Evolutionary conservation across 225 moss, liverwort and hornwort species (phyloP), one percentile per base, ranked within the genome.

Genomic region (Physcomitrellopsis africana): DNA sequence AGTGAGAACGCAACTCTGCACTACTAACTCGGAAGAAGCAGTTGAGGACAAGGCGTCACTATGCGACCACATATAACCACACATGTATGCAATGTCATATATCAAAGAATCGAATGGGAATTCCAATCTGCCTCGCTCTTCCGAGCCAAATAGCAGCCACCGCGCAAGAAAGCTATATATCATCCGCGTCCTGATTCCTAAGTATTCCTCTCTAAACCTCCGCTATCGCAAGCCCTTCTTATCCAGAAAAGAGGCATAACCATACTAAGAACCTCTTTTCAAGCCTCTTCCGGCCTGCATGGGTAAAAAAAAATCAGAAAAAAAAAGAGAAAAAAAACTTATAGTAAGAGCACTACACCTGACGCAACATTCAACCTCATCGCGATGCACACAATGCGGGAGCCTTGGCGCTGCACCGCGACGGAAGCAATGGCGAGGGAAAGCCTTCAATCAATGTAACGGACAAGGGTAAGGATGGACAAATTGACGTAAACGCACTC

Each of bases 341-440:
- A 15, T n/a, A 7, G n/a, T 13, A 41, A 49, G 37, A 77, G 65
- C 57, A 52, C 58, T 17, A 45, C 73, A 83, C 68, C 72, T 76
- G 83, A 83, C 63, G 72, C 76, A 83, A 79, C 55, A 26, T 7
- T 3, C 11, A 6, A 42, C 59, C 42, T 14, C 60, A 66, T 51
- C 51, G 49, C 3, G 43, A 53, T 8, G 42, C 15, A 19, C 29
- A 67, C 76, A 76, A 79, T 63, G 44, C 55, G 45, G 22, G 55
- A 29, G 42, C 14, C 56, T 29, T 0, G 45, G 26, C 6, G 20
- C 42, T 64, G 49, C 73, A 82, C 69, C 51, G 1, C 51, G 60
- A 60, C 41, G 51, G 60, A 82, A 70, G 82, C 66, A 70, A 74
- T 52, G 52, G 58, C 64, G 3, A 17, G 46, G 8, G 46, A 45